Evolutionary conservation across 2,329 filamentous ascomycete species (phyloP), one percentile per base, ranked within the genome.

Genomic region (Byssoonygena ceratinophila): DNA sequence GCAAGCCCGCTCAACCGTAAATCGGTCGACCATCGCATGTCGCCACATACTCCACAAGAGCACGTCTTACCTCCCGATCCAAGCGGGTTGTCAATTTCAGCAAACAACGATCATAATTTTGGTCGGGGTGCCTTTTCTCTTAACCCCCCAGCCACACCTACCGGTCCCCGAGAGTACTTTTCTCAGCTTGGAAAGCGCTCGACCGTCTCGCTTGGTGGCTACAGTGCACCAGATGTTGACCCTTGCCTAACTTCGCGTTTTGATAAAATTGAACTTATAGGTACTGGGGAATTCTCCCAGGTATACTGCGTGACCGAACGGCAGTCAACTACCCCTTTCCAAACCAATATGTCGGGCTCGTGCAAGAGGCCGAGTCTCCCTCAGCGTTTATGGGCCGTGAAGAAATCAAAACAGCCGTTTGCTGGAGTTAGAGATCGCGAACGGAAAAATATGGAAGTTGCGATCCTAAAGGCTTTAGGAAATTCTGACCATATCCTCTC

Each of bases 231-330:
- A 43, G 82, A 94, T 56, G 77, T 91, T 14, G 91, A 97, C 63
- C 79, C 81, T 20, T 80, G 79, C 49, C 72, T 96, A 48, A 80
- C 80, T 11, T 78, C 81, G 2, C 81, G 85, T 51, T 98, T 98
- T 64, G 81, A 84, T 51, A 85, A 84, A 55, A 84, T 94, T 11
- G 85, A 88, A 60, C 76, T 83, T 54, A 78, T 91, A 58, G 91
- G 91, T 45, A 83, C 83, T 55, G 92, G 92, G 54, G 91, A 96
- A 66, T 98, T 98, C 64, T 97, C 92, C 0, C 81, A 85, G 52
- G 92, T 98, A 0, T 98, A 88, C 67, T 54, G 54, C n/a, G 57
- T 59, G 27, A 53, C 54, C 18, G 55, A 57, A 18, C 49, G 51
- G 1, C 43, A 51, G 27, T 52, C 53, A 44, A 37, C 53, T 20